Conservation (phyloP, 257 asterid genomes). For the Solanum lycopersicoides region DNA sequence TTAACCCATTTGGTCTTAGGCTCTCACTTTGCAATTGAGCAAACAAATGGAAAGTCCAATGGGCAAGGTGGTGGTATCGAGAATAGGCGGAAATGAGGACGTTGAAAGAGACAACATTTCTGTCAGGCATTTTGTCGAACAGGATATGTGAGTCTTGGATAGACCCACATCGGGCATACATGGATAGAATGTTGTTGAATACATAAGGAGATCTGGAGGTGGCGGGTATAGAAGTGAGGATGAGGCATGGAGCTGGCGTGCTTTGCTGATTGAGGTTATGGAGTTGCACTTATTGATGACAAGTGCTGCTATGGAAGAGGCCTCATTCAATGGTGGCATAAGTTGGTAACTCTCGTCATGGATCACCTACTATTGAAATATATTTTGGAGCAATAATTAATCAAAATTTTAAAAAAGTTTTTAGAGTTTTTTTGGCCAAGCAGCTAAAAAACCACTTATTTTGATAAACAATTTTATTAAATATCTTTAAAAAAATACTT, state of each 20-base stretch:
- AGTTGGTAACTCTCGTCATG: neutral
- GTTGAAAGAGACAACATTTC: conserved; percentile 65
- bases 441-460: neutral
- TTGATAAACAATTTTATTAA: neutral
- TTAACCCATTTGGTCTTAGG: conserved; percentile 44
- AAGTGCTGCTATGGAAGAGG: conserved; percentile 24
- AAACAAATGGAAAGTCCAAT: conserved; percentile 28
- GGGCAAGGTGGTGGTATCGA: conserved; percentile 22
- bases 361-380: neutral
- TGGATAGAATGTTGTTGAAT: conserved; percentile 63
- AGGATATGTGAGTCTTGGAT: conserved; percentile 29
- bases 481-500: no score
- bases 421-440: neutral
- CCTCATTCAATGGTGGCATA: conserved; percentile 42
- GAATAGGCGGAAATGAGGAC: conserved; percentile 60
- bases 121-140: conserved; percentile 79
- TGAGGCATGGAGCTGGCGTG: conserved; percentile 73
- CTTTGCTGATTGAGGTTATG: conserved; percentile 38
- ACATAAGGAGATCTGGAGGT: conserved; percentile 21
- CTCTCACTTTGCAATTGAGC: conserved; percentile 24
- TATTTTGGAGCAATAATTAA: neutral
- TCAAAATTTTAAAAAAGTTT: neutral
- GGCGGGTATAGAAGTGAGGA: conserved; percentile 29
- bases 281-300: conserved; percentile 51
- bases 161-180: conserved; percentile 70